Base-by-base conservation (phyloP, 2,329 filamentous ascomycete genomes). In the Thelonectria rubi region DNA sequence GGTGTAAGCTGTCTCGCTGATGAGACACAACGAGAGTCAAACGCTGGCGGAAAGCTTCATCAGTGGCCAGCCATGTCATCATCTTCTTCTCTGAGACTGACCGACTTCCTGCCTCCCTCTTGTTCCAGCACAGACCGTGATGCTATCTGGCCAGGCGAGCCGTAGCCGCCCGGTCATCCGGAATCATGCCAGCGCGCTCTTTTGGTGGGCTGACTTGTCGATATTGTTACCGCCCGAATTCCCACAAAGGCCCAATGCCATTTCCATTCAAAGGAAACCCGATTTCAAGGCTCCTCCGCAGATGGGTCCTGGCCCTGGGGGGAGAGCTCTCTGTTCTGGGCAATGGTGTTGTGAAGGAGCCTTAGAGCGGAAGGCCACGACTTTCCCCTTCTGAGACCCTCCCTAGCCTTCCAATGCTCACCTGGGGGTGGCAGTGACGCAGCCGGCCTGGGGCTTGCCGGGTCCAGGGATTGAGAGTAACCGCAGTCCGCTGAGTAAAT, bases 371-470 rank as follows among this genome's bases (percentile, higher is more conserved):
- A 46, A 62, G 54, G 57, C 24, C 51, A 20, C 56, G 54, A 54
- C 55, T 60, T 45, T 4, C 43, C 47, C 54, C 21, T 54, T 60
- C 51, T 43, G 20, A 43, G 32, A 51, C 55, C 51, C 42, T 59
- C 55, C 51, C 42, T 59, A 34, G 58, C 40, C 53, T 52, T 63
- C 50, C 51, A 47, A 64, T 54, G 55, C 40, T 61, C 48, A 50
- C 37, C 51, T 59, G 57, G 40, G 43, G 55, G 55, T 52, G 52
- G 57, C 48, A 34, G 48, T 40, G 54, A 63, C 52, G 56, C 60
- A 50, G 43, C 51, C 37, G 49, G 60, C 55, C 53, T 60, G 55
- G 63, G 55, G 52, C 60, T 55, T 42, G 40, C 63, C 30, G 55
- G 56, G 60, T 57, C 45, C 56, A 60, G 56, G 63, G 60, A 32